Base-by-base conservation (phyloP, 495 filamentous ascomycete genomes). In the Jackrogersella multiformis region DNA sequence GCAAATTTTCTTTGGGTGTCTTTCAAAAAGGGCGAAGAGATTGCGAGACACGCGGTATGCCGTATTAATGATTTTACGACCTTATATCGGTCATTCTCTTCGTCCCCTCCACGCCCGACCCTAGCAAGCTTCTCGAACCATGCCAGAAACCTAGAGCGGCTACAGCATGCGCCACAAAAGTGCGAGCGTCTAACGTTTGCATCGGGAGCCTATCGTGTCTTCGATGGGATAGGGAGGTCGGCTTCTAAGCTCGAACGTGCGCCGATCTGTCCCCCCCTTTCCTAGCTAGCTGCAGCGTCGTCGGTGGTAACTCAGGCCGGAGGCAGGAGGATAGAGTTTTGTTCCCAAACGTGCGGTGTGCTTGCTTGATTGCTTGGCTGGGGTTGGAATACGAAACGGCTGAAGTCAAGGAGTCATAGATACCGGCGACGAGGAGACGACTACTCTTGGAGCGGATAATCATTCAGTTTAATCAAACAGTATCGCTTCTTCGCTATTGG, bases 401-500 rank as follows among this genome's bases (percentile, higher is more conserved):
- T 26, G 23, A 64, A 42, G 55, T 69, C 48, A 39, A 69, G 41
- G 51, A 42, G 60, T 69, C 60, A 60, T 60, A 64, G 59, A 68
- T 56, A 48, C n/a, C n/a, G n/a, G n/a, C n/a, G n/a, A n/a, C n/a
- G n/a, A n/a, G n/a, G n/a, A n/a, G n/a, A n/a, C 23, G 20, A 2
- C 13, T 12, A 20, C 13, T 15, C 7, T 20, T 6, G n/a, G 56
- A 18, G 28, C 13, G 28, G 57, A 56, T 32, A 52, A 9, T 53
- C 24, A 5, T 52, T 16, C 10, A 56, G 44, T 52, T 41, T 35
- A 56, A 49, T 61, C 30, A 42, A n/a, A 13, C 23, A n/a, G 13
- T 35, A n/a, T 46, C 39, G 12, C 12, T 28, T 13, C 13, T 58
- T 10, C 9, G 20, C 49, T 18, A 8, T 18, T 36, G 16, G 13